Percentiles rank a stretch among this genome's conserved stretches.
Evolutionary conservation across 163 green algal species (phyloP).

Genomic region (Smithsoniella earleae): DNA sequence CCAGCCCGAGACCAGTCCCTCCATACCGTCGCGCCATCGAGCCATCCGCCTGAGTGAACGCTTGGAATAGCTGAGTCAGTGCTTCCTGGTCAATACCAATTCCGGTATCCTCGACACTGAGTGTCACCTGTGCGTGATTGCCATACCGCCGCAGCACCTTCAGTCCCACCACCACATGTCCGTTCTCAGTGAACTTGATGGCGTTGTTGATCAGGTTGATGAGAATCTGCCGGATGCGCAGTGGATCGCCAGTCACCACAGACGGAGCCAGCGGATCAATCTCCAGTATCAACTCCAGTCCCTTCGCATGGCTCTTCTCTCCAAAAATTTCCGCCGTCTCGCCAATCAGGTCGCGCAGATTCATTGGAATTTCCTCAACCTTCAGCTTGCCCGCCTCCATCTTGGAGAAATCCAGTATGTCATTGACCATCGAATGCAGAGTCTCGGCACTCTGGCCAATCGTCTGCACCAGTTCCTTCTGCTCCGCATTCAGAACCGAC

Average conservation of each 20-base stretch:
- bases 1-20: slow-evolving; percentile 62
- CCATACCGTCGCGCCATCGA: slow-evolving; percentile 57
- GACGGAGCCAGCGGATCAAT: too few relatives aligned
- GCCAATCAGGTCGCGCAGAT: slow-evolving; percentile 31
- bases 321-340: slow-evolving; percentile 30
- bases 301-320: slow-evolving; percentile 14
- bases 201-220: too few relatives aligned
- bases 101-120: slow-evolving; percentile 59
- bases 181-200: too few relatives aligned
- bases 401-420: slow-evolving; percentile 81
- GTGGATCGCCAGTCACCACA: too few relatives aligned
- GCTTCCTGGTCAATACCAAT: slow-evolving; percentile 55
- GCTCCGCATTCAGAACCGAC: too few relatives aligned
- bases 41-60: slow-evolving; percentile 54
- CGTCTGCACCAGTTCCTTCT: too few relatives aligned
- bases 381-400: slow-evolving; percentile 65
- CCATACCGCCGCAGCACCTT: slow-evolving; percentile 30
- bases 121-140: slow-evolving; percentile 40
- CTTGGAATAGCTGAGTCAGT: slow-evolving; percentile 58
- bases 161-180: too few relatives aligned
- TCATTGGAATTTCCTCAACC: slow-evolving; percentile 44
- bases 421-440: too few relatives aligned
- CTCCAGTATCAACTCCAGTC: not conserved
- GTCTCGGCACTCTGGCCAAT: too few relatives aligned
- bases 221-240: too few relatives aligned